phyloP scores from a whole-genome alignment of 257 asterid genomes.

The Ajuga chamaepitys region DNA sequence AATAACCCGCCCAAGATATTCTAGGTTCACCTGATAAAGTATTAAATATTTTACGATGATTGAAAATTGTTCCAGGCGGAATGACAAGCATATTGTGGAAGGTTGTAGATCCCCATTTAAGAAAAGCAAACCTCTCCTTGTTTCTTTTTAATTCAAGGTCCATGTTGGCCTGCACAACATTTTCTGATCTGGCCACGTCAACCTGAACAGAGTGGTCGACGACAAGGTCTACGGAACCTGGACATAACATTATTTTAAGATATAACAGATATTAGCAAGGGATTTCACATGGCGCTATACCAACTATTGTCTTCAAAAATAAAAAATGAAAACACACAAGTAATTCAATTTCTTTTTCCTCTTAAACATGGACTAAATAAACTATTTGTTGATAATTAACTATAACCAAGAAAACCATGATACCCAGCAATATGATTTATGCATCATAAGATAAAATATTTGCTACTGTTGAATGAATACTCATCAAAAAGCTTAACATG shows the following conservation, averaged over 20 bases:
- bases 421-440: not conserved
- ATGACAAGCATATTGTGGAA: conserved; percentile 88
- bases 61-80: conserved; percentile 40
- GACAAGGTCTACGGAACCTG: conserved; percentile 95
- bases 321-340: not conserved
- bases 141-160: conserved; percentile 82
- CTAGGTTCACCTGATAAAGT: conserved; percentile 74
- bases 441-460: not conserved
- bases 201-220: conserved; percentile 94
- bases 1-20: conserved; percentile 84
- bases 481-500: too few relatives aligned
- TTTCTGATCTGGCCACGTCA: conserved; percentile 84
- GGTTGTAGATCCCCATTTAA: conserved; percentile 91
- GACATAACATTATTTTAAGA: not conserved
- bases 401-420: not conserved
- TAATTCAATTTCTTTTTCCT: not conserved
- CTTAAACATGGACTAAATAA: not conserved
- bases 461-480: not conserved
- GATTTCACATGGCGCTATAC: not conserved
- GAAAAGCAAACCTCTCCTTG: conserved; percentile 88
- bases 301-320: not conserved
- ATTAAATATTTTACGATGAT: not conserved
- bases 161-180: conserved; percentile 90
- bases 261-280: not conserved
- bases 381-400: not conserved